Base-by-base conservation (phyloP, 2,329 filamentous ascomycete species). In the Fusarium staphyleae region DNA sequence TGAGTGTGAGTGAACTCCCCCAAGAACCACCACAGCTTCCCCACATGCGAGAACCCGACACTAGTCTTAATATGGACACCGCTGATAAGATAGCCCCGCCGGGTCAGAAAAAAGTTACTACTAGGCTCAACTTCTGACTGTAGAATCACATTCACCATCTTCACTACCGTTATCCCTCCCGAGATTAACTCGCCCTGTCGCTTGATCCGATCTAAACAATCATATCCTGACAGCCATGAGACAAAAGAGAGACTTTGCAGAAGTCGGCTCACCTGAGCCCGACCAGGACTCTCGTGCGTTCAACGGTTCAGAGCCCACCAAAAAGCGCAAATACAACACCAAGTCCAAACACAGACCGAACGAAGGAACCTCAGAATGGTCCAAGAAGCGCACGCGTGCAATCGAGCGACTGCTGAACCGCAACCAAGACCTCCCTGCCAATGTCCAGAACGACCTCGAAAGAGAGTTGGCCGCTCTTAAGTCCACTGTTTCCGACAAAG, bases 371-470 rank as follows among this genome's bases (percentile, higher is more conserved):
- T 72, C 85, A 40, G 84, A 84, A 69, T 83, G 83, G 66, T 79
- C 89, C 44, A 92, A 89, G 75, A 89, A 89, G 73, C 83, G 87
- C 37, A 85, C 86, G 52, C 82, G 90, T 47, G 86, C 87, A 45
- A 84, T 93, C 48, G 83, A 85, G 66, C 81, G 90, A 44, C 80
- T 86, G 9, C 79, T 93, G 28, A 78, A 83, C 39, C 79, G 82
- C 55, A 79, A 82, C 11, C 75, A 83, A 42, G 81, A 85, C 46
- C 78, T 93, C 44, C 87, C 89, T 1, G 87, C 87, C 24, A 81
- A 87, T 66, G 81, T 89, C 9, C 80, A 85, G 50, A 78, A 85
- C 35, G 87, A 91, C 19, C 81, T 90, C 54, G 87, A 93, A 73
- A 81, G 89, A 48, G 90, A 91, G 68, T 75, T 93, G 57, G 81